These are phyloP conservation scores for Adiantum capillusveneris DNA, from an alignment of 75 land plant species.

Conservation along the genomic window DNA sequence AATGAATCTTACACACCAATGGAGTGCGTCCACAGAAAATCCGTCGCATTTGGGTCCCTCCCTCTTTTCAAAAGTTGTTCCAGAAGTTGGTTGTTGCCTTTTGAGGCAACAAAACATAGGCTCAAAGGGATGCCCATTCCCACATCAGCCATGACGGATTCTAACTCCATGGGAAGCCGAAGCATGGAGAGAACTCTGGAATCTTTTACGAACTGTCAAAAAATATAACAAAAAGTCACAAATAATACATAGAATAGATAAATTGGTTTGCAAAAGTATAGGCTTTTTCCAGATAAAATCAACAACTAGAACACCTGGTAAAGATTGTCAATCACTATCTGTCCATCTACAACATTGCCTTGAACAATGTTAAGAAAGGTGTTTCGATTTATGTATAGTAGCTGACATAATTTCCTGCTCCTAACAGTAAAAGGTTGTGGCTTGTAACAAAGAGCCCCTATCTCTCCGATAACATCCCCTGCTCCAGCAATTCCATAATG, in stretches of 20 bases:
- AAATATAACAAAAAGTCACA: too few relatives aligned
- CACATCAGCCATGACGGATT: constrained; percentile 33
- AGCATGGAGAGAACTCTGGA: too few relatives aligned
- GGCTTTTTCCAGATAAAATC: too few relatives aligned
- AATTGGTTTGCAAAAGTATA: too few relatives aligned
- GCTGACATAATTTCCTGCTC: constrained; percentile 43
- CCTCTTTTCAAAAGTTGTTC: constrained; percentile 35
- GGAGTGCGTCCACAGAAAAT: background rate
- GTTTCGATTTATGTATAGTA: constrained; percentile 47
- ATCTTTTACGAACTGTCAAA: background rate
- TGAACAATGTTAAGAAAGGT: constrained; percentile 44
- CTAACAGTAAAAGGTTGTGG: constrained; percentile 62
- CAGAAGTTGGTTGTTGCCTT: constrained; percentile 36
- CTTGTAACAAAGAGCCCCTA: constrained; percentile 61
- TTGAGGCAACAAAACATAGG: constrained; percentile 34
- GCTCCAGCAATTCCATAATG: constrained; percentile 21
- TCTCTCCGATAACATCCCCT: constrained; percentile 58
- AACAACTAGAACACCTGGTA: too few relatives aligned
- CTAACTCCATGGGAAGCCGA: constrained; percentile 24
- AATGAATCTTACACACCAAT: too few relatives aligned
- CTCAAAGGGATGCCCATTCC: constrained; percentile 37
- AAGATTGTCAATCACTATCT: constrained; percentile 54
- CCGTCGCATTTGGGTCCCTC: constrained; percentile 46
- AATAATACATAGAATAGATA: too few relatives aligned
- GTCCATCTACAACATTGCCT: constrained; percentile 47